Base-by-base conservation (phyloP, 305 asterid species). In the Salvia sclarea region DNA sequence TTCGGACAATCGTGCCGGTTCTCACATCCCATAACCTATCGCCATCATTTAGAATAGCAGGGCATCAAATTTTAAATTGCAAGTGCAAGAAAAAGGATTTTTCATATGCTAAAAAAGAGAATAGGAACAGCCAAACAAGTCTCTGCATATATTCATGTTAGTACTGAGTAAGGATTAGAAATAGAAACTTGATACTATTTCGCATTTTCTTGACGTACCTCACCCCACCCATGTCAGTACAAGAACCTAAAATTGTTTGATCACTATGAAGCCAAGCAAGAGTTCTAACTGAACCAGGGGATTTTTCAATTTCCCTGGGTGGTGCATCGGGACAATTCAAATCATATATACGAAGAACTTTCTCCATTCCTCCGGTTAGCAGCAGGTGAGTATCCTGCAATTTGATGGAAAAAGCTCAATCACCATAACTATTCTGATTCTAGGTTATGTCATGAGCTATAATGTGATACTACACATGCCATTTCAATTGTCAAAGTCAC, bases 1-100 rank as follows among this genome's bases (percentile, higher is more conserved):
- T 89, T 70, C 84, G 91, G 68, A 90, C 96, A 70, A 95, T 81
- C 57, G 86, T 77, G 31, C 99, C 96, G 64, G 83, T 94, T 86
- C 95, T 81, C 77, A 91, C 92, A 80, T 91, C 99, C 99, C 98
- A 95, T 68, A 95, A 83, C 84, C 99, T 94, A 71, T 11, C 20
- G 56, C 8, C 62, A 69, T 55, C 62, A 60, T 38, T 60, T 60
- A 1, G 3, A 60, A 52, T 22, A 60, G 13, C 11, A n/a, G n/a
- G n/a, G 66, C 20, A 60, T 20, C 20, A 35, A 58, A 5, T 35
- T 58, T 37, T 37, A 2, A 11, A 17, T 17, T 35, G 48, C 14
- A 35, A 12, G 8, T 37, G 65, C 33, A 37, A 37, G 6, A 22
- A 10, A 49, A 35, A 17, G 5, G 31, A 20, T 10, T 5, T n/a